Evolutionary conservation across 345 rosid genomes (phyloP).

Genomic region (Salix suchowensis): DNA sequence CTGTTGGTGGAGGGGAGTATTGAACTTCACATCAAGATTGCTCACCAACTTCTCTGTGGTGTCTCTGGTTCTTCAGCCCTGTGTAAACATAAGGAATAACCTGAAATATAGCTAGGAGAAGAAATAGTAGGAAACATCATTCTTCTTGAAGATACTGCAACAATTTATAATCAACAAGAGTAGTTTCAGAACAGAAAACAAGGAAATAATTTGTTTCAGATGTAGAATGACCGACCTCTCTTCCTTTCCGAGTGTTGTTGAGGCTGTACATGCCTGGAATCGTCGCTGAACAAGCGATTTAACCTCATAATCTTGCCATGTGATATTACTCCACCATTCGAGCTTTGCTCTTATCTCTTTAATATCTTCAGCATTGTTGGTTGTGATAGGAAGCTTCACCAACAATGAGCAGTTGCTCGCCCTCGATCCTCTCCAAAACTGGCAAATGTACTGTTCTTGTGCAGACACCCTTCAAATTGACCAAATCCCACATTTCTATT

Average conservation of each 20-base stretch:
- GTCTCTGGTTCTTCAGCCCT: constrained; percentile 4
- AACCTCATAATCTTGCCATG: constrained; percentile 8
- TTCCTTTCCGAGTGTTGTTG: constrained; percentile 8
- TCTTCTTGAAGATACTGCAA: no score
- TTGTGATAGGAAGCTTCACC: constrained; percentile 23
- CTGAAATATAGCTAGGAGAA: no score
- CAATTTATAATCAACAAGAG: background rate
- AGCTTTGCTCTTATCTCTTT: constrained; percentile 25
- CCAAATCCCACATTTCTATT: constrained; percentile 27
- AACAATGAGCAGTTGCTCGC: constrained; percentile 29
- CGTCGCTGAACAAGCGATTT: constrained; percentile 14
- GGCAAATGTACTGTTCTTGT: constrained; percentile 18
- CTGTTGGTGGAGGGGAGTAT: background rate
- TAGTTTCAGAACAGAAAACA: background rate
- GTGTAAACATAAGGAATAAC: no score
- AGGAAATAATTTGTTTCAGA: background rate
- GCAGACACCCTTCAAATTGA: constrained; percentile 17
- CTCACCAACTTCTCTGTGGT: background rate
- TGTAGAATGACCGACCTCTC: constrained; percentile 8
- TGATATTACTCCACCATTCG: constrained; percentile 19
- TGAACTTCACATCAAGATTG: background rate
- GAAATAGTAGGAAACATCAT: no score
- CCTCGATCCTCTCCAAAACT: constrained; percentile 20
- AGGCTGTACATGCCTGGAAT: constrained; percentile 10
- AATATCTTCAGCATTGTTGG: constrained; percentile 2